Evolutionary conservation across 2,329 filamentous ascomycete species (phyloP).

Genomic region (Ophiostoma sp.): DNA sequence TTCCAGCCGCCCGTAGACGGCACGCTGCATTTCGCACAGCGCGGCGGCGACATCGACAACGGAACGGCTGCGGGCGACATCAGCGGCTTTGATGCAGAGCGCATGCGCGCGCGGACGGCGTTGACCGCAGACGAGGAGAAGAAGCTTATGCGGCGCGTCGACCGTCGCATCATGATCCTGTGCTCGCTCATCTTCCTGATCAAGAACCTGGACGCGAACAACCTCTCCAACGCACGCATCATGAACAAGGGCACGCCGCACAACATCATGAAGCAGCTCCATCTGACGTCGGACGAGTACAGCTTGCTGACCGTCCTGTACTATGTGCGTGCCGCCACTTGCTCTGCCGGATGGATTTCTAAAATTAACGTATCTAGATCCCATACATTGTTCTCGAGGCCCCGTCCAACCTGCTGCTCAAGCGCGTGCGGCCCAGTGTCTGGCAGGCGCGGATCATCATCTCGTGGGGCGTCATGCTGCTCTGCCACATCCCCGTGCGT

Average conservation of each 20-base stretch:
- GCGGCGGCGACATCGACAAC: conserved; percentile 23
- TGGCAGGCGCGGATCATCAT: conserved; percentile 76
- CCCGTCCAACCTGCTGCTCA: conserved; percentile 71
- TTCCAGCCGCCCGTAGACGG: not conserved
- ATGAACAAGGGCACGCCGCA: conserved; percentile 39
- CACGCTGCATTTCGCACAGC: conserved; percentile 14
- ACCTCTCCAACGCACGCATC: conserved; percentile 40
- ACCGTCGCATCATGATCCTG: conserved; percentile 41
- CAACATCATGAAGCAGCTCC: conserved; percentile 40
- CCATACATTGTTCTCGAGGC: conserved; percentile 72
- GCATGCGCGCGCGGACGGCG: conserved; percentile 35
- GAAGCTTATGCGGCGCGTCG: conserved; percentile 39
- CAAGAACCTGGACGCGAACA: conserved; percentile 38
- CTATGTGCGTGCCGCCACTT: conserved; percentile 33
- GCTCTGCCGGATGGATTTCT: not conserved
- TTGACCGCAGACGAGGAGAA: conserved; percentile 39
- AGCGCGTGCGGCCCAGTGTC: conserved; percentile 63
- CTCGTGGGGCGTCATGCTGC: conserved; percentile 47
- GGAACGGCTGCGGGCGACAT: conserved; percentile 15
- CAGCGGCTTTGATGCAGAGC: conserved; percentile 31
- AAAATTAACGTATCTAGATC: conserved; percentile 34
- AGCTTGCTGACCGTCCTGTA: conserved; percentile 38
- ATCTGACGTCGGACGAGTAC: conserved; percentile 39
- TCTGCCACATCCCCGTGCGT: conserved; percentile 48
- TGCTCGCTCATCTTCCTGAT: conserved; percentile 39